Percentiles rank a stretch among this genome's conserved stretches.
Conservation (phyloP, 768 basidiomycete genomes). For the Tricholomella constricta region DNA sequence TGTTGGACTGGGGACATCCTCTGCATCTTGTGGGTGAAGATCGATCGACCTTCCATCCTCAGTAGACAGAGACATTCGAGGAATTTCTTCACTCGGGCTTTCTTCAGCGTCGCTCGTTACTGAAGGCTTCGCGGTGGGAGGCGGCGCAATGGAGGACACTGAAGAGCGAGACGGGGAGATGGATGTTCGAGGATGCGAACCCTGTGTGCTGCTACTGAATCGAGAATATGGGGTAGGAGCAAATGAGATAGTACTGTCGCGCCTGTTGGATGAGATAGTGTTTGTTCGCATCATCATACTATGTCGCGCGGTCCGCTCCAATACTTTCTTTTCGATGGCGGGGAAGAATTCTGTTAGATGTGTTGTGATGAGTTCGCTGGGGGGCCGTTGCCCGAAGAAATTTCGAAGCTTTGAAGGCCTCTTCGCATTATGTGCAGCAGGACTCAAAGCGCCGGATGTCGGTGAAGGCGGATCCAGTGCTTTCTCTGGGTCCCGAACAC, state of each 20-base stretch:
- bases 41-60: slow-evolving; percentile 71
- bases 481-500: slow-evolving; percentile 78
- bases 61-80: slow-evolving; percentile 74
- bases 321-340: slow-evolving; percentile 84
- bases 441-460: slow-evolving; percentile 35
- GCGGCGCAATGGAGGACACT: slow-evolving; percentile 49
- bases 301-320: slow-evolving; percentile 85
- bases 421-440: slow-evolving; percentile 42
- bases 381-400: slow-evolving; percentile 98
- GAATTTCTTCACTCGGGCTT: slow-evolving; percentile 49
- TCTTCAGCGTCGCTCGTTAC: slow-evolving; percentile 21
- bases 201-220: slow-evolving; percentile 65
- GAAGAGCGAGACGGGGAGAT: slow-evolving; percentile 48
- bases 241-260: slow-evolving; percentile 56
- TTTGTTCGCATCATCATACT: slow-evolving; percentile 75
- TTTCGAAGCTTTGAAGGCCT: slow-evolving; percentile 79
- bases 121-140: slow-evolving; percentile 40
- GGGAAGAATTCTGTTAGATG: slow-evolving; percentile 97
- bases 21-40: slow-evolving; percentile 51
- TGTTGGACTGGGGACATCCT: slow-evolving; percentile 15
- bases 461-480: slow-evolving; percentile 64
- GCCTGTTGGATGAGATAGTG: slow-evolving; percentile 31
- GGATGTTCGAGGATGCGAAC: slow-evolving; percentile 43
- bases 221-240: slow-evolving; percentile 50
- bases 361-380: slow-evolving; percentile 94